Base-by-base conservation (phyloP, 2,329 filamentous ascomycete genomes). In the Drechslerella dactyloides region DNA sequence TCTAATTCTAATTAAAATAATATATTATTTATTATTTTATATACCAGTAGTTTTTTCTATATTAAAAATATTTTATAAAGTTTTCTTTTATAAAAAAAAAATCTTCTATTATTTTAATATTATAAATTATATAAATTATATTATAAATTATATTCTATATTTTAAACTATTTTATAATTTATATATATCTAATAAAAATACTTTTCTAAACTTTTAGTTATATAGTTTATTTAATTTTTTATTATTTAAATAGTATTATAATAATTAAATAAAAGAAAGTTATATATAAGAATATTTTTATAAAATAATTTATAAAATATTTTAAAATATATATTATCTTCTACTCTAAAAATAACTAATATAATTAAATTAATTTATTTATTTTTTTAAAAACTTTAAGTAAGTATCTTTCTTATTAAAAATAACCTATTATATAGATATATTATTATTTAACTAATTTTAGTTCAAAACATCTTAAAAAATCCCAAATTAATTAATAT, bases 41-140 rank as follows among this genome's bases (percentile, higher is more conserved):
- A 61, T 19, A 61, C 40, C 2, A 46, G 19, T 21, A 68, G 52
- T 27, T 69, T 48, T 68, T 54, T 55, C n/a, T 35, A 42, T 15
- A 56, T 68, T 53, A 69, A 33, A 69, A 53, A 68, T 57, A 35
- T 62, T 24, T 24, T 27, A 30, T 13, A 58, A n/a, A n/a, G n/a
- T n/a, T n/a, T n/a, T n/a, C n/a, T n/a, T n/a, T n/a, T n/a, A n/a
- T n/a, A n/a, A 52, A 46, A 40, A 40, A 40, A 58, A 19, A 58
- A 46, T 40, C 51, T 46, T 46, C 27, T 40, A 58, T 58, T 40
- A 46, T 46, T 40, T 46, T 58, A 46, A 58, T 46, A 48, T 57
- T 50, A 44, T 24, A 46, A 30, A 58, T 57, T 57, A 57, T 57
- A 37, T 57, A 57, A 24, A 37, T 21, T 40, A 30, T 57, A 57